Evolutionary conservation across 352 stramenopile genomes (phyloP).

Genomic region (Globisporangium apiculatum): DNA sequence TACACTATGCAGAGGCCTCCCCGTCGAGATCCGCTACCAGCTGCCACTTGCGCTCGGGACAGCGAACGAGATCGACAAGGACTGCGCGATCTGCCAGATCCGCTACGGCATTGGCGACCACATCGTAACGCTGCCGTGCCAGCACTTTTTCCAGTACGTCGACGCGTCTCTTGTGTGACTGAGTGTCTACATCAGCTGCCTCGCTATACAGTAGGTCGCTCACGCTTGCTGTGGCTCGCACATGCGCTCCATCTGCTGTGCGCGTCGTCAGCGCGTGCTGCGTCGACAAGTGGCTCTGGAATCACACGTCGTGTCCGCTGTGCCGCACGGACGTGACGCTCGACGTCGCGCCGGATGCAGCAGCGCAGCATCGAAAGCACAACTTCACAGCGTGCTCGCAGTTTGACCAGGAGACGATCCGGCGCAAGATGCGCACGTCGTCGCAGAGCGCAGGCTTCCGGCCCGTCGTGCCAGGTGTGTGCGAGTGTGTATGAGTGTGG

Average conservation of each 20-base stretch:
- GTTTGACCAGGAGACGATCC: slow-evolving; percentile 62
- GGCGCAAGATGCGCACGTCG: slow-evolving; percentile 63
- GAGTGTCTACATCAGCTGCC: too few relatives aligned
- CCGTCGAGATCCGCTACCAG: slow-evolving; percentile 75
- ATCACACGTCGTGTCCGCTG: slow-evolving; percentile 79
- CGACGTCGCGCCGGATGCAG: slow-evolving; percentile 28
- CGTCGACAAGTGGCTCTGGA: slow-evolving; percentile 83
- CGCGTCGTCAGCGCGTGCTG: slow-evolving; percentile 46
- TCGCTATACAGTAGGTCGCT: background rate
- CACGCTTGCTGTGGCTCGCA: background rate
- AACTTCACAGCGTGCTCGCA: slow-evolving; percentile 74
- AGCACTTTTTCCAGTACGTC: slow-evolving; percentile 86
- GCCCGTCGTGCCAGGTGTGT: slow-evolving; percentile 60
- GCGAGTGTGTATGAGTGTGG: background rate
- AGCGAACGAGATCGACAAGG: slow-evolving; percentile 75
- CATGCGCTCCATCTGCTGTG: background rate
- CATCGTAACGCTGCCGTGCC: slow-evolving; percentile 74
- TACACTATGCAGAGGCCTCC: slow-evolving; percentile 37
- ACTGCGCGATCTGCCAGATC: slow-evolving; percentile 83
- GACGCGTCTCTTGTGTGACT: background rate
- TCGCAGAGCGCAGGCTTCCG: slow-evolving; percentile 63
- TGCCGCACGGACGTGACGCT: slow-evolving; percentile 74
- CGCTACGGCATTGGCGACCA: slow-evolving; percentile 79
- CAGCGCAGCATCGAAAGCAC: slow-evolving; percentile 36
- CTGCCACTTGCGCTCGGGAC: slow-evolving; percentile 71